These are phyloP conservation scores for Globisporangium cylindrosporum DNA, from an alignment of 352 stramenopile species.

Conservation along the genomic window DNA sequence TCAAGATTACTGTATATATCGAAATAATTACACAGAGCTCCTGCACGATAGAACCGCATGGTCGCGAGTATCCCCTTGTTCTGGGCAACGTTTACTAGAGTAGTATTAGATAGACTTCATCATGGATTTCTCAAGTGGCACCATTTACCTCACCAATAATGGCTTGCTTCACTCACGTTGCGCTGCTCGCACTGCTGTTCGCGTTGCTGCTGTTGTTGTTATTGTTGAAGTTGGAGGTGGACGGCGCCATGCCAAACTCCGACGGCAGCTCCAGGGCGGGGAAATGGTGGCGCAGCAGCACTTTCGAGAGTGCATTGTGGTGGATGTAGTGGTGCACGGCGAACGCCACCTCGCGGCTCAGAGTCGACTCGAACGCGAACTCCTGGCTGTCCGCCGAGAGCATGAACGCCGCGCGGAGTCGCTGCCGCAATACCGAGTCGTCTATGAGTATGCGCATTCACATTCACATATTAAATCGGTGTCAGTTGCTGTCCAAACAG, in stretches of 20 bases:
- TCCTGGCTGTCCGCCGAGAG: constrained; percentile 68
- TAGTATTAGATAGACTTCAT: no score
- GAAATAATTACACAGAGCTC: no score
- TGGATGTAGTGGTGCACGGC: constrained; percentile 86
- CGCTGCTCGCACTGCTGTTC: not conserved
- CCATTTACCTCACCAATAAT: not conserved
- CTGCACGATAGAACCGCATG: no score
- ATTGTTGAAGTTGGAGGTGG: constrained; percentile 54
- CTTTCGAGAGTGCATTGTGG: constrained; percentile 80
- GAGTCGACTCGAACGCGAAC: constrained; percentile 66
- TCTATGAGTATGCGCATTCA: constrained; percentile 5
- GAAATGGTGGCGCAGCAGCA: constrained; percentile 71
- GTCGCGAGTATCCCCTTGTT: no score
- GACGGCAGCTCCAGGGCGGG: constrained; percentile 37
- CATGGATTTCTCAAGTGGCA: no score
- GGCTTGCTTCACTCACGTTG: not conserved
- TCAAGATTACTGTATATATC: no score
- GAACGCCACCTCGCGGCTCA: constrained; percentile 78
- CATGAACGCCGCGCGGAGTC: constrained; percentile 69
- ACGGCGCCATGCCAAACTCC: constrained; percentile 74
- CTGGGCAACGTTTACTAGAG: no score
- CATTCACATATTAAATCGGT: not conserved
- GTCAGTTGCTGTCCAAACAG: not conserved
- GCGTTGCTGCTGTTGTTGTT: not conserved
- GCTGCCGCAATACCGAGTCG: constrained; percentile 17